These are phyloP conservation scores for Oryza punctata DNA, from an alignment of 176 grass and related monocot genomes.

Conservation along the genomic window DNA sequence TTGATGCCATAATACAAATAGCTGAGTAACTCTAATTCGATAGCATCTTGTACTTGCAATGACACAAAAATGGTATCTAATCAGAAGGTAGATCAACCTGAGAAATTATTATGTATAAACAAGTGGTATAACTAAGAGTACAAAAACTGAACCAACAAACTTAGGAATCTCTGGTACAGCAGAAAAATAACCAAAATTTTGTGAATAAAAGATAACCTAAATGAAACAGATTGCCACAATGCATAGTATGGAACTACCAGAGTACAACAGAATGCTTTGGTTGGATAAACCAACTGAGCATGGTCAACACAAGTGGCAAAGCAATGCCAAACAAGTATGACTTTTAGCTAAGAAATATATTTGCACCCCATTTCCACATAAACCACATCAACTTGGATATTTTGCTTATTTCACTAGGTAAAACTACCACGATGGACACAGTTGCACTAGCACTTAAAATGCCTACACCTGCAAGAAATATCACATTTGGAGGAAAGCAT, in stretches of 20 bases:
- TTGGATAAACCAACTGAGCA: background rate
- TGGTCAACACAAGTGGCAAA: background rate
- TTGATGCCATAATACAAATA: background rate
- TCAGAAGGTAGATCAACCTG: conserved; percentile 6
- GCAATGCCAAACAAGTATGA: background rate
- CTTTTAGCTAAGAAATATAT: background rate
- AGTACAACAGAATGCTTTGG: background rate
- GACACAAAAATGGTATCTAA: conserved; percentile 11
- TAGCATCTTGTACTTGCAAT: background rate
- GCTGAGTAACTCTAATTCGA: background rate
- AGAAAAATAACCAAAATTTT: conserved; percentile 4
- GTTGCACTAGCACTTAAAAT: background rate
- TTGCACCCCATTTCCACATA: background rate
- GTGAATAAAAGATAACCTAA: background rate
- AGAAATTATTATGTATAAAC: conserved; percentile 3
- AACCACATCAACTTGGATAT: background rate
- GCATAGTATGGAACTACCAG: background rate
- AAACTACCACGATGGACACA: background rate
- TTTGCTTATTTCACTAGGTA: background rate
- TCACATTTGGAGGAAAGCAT: background rate
- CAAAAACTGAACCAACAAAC: background rate
- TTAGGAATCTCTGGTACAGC: background rate
- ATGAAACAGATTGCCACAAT: background rate
- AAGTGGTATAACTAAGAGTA: conserved; percentile 5
- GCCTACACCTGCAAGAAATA: background rate